Evolutionary conservation across 768 basidiomycete species (phyloP), one percentile per base, ranked within the genome.

Genomic region (Leucocoprinus birnbaumii): DNA sequence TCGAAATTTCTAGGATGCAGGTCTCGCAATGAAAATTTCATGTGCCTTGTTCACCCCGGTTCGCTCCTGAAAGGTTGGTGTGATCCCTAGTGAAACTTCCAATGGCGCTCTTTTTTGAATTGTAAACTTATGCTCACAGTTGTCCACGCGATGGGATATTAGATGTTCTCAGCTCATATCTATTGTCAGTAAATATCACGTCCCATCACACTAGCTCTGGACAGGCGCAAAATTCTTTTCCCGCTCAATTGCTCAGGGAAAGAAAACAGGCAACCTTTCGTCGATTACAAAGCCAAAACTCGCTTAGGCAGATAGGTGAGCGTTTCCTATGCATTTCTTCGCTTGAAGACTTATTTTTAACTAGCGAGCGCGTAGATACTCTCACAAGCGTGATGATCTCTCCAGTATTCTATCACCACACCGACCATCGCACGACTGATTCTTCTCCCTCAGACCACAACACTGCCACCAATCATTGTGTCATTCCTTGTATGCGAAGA

Each of bases 391-490:
- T 35, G 22, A 19, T 9, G 14, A 35, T 46, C 18, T 22, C 8
- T 25, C 25, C 14, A 22, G 16, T 7, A 2, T 43, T 8, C 31
- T n/a, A 18, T 38, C 27, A 14, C 44, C 4, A 21, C 19, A 21
- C 24, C 43, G 41, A 42, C 50, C 24, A 51, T 43, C 25, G 50
- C 41, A 42, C 22, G 21, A 51, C 25, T 22, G 19, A 21, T 34
- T 34, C 41, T 45, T 34, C 51, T 31, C 31, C 31, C 31, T 31
- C 31, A 5, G 24, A 25, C 40, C 14, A 42, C 26, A 14, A 22
- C 51, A 52, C 42, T 34, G 51, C 51, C 51, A 52, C 51, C 24
- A 31, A 19, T 6, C 42, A 35, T 53, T 27, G 44, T 53, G 44
- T 38, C 44, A 40, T 53, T 34, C 38, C 13, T 38, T 7, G n/a